phyloP scores from a whole-genome alignment of 2,329 filamentous ascomycete species.

The Alternaria sp. region DNA sequence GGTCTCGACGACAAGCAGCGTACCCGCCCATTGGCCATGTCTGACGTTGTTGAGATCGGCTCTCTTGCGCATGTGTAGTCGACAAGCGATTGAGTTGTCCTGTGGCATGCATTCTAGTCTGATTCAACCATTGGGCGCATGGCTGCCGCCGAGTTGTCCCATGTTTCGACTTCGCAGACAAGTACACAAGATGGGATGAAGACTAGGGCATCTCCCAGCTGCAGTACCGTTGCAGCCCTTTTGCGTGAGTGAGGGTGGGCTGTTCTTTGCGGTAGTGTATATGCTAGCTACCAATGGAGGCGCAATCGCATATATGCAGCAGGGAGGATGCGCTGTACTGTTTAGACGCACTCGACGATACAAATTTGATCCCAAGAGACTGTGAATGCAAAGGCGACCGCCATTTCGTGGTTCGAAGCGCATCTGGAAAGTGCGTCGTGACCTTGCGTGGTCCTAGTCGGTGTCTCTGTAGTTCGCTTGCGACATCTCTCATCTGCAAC shows the following conservation, averaged over 20 bases:
- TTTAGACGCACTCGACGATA: constrained; percentile 9
- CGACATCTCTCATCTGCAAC: constrained; percentile 32
- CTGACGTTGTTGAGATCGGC: constrained; percentile 30
- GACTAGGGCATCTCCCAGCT: constrained; percentile 24
- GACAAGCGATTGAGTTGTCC: constrained; percentile 33
- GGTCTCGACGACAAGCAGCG: constrained; percentile 35
- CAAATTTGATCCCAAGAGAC: constrained; percentile 16
- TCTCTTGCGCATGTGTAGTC: constrained; percentile 29
- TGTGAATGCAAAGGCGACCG: constrained; percentile 31
- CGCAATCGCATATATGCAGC: constrained; percentile 24
- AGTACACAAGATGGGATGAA: constrained; percentile 31
- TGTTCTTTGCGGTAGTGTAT: constrained; percentile 20
- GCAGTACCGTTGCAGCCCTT: constrained; percentile 28
- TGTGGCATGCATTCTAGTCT: constrained; percentile 39
- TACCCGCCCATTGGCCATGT: constrained; percentile 40
- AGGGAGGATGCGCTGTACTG: constrained; percentile 27
- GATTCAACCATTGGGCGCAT: constrained; percentile 41
- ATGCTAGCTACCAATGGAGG: constrained; percentile 22
- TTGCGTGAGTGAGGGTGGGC: constrained; percentile 21
- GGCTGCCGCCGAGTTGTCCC: constrained; percentile 40
- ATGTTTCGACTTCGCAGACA: constrained; percentile 43
- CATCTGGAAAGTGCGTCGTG: constrained; percentile 33
- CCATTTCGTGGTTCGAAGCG: constrained; percentile 24
- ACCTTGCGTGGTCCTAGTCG: constrained; percentile 37
- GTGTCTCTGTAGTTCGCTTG: constrained; percentile 41